phyloP scores from a whole-genome alignment of 179 eudicot genomes.

The Beta corolliflora region DNA sequence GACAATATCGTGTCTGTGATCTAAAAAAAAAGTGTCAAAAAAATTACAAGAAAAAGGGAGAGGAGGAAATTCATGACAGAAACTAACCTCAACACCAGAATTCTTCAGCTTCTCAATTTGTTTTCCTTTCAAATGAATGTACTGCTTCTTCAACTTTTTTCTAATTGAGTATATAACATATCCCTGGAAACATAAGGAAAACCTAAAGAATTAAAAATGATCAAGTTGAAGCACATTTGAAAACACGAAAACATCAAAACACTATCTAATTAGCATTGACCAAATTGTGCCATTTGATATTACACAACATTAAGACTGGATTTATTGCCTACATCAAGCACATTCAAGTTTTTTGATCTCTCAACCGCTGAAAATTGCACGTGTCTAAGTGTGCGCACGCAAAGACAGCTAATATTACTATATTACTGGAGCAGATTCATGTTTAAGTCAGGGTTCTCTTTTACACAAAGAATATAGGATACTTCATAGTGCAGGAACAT shows the following conservation, averaged over 20 bases:
- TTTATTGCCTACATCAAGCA: background rate
- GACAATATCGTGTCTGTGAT: slow-evolving; percentile 84
- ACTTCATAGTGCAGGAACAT: background rate
- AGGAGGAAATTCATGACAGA: slow-evolving; percentile 1
- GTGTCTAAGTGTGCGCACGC: background rate
- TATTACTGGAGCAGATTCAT: background rate
- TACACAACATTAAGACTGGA: slow-evolving; percentile 13
- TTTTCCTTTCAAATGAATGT: slow-evolving; percentile 79
- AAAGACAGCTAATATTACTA: background rate
- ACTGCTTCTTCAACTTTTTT: slow-evolving; percentile 87
- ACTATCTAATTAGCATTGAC: background rate
- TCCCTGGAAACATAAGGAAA: slow-evolving; percentile 56
- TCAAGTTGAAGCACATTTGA: slow-evolving; percentile 1
- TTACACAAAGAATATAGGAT: background rate
- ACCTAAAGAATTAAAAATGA: background rate
- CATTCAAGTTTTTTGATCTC: background rate
- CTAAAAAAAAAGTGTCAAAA: slow-evolving; percentile 45
- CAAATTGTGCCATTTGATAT: background rate
- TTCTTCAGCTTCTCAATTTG: slow-evolving; percentile 92
- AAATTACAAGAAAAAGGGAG: slow-evolving; percentile 12
- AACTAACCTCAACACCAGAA: slow-evolving; percentile 82
- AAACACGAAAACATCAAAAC: background rate
- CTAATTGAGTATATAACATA: slow-evolving; percentile 86
- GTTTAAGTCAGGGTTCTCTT: background rate
- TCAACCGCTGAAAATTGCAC: too few species aligned